Percentiles rank a stretch among this genome's conserved stretches.
These are phyloP conservation scores for Meira nashicola DNA, from an alignment of 1,284 basidiomycete genomes.

Conservation along the genomic window DNA sequence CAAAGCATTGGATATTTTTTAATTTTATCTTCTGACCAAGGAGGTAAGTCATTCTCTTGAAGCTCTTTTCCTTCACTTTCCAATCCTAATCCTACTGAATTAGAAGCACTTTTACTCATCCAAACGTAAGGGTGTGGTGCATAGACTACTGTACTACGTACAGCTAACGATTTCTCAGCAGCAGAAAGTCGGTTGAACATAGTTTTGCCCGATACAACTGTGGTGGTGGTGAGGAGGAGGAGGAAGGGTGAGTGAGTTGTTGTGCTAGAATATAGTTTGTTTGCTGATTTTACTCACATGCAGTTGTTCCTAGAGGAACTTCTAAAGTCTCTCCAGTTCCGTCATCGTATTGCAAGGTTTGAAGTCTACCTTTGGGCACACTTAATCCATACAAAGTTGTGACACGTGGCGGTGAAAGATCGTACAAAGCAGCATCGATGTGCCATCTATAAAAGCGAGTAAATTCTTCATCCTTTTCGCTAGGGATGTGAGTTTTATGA, in stretches of 20 bases:
- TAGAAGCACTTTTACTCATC: constrained; percentile 69
- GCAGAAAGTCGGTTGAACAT: constrained; percentile 78
- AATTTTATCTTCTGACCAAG: constrained; percentile 67
- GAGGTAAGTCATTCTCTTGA: constrained; percentile 63
- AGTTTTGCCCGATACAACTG: constrained; percentile 63
- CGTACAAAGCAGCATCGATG: constrained; percentile 87
- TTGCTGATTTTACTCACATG: too few relatives aligned
- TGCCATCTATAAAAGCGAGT: constrained; percentile 76
- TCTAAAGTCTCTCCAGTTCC: constrained; percentile 74
- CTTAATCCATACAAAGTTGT: constrained; percentile 78
- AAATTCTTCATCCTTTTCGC: constrained; percentile 79
- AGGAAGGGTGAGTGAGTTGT: too few relatives aligned
- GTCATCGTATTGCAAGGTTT: constrained; percentile 78
- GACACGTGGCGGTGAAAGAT: constrained; percentile 70
- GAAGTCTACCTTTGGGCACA: constrained; percentile 66
- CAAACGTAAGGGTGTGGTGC: constrained; percentile 67
- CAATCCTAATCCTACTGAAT: constrained; percentile 71
- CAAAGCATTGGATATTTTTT: constrained; percentile 70
- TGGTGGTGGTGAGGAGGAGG: too few relatives aligned
- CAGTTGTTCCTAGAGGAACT: constrained; percentile 80
- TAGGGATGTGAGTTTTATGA: constrained; percentile 74
- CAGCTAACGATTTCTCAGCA: constrained; percentile 73
- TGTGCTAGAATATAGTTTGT: too few relatives aligned
- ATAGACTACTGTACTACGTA: constrained; percentile 51
- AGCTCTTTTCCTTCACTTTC: constrained; percentile 70